Evolutionary conservation across 768 basidiomycete species (phyloP).

Genomic region (Pisolithus albus): DNA sequence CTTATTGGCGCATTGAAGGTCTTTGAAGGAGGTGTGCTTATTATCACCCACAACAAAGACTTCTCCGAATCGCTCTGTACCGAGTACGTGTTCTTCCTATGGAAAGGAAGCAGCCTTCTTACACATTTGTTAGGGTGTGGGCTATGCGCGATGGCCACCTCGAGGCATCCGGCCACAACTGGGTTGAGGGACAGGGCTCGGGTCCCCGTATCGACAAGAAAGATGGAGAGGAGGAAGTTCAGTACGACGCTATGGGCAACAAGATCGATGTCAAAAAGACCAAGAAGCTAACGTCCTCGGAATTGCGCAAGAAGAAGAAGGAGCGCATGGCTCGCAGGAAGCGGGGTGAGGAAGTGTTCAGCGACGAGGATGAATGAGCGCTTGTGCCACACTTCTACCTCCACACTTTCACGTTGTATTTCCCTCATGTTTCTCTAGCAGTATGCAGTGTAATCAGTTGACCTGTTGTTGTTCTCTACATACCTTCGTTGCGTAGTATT

Average conservation of each 20-base stretch:
- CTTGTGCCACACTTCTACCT: neutral
- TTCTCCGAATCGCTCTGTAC: conserved; percentile 98
- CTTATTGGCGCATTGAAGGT: conserved; percentile 96
- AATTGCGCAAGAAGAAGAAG: conserved; percentile 93
- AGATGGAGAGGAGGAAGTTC: conserved; percentile 82
- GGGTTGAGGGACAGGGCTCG: conserved; percentile 98
- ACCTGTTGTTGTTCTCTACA: conserved; percentile 4
- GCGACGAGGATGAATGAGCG: conserved; percentile 49
- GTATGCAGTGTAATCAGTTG: conserved; percentile 1
- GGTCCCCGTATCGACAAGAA: conserved; percentile 94
- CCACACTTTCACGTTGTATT: neutral
- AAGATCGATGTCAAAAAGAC: conserved; percentile 80
- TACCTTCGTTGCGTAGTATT: conserved; percentile 1
- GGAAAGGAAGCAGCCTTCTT: neutral
- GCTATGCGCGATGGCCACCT: conserved; percentile 97
- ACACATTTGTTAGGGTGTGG: conserved; percentile 59
- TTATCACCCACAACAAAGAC: conserved; percentile 97
- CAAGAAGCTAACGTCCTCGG: conserved; percentile 79
- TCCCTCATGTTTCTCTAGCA: conserved; percentile 3
- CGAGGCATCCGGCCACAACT: conserved; percentile 97
- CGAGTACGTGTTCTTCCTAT: conserved; percentile 40
- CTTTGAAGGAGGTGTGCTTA: conserved; percentile 97
- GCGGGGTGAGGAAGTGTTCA: conserved; percentile 64
- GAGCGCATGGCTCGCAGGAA: conserved; percentile 89
- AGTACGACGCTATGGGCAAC: conserved; percentile 98